phyloP scores from a whole-genome alignment of 2,329 filamentous ascomycete species.

The Colletotrichum sansevieriae region DNA sequence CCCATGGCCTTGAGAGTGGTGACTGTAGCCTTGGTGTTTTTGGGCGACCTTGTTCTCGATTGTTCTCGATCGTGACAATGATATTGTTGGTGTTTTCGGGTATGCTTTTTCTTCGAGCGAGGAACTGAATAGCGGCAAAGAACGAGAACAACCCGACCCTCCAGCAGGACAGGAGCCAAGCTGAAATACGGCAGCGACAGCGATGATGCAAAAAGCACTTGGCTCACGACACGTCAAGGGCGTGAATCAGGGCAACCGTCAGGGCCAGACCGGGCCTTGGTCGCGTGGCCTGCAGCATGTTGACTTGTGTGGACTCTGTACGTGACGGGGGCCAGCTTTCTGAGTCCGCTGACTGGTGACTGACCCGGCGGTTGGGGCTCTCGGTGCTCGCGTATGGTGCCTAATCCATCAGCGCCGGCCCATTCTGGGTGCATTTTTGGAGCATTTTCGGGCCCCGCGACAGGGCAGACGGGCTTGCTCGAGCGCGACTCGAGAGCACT shows the following conservation, averaged over 20 bases:
- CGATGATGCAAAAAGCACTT: slow-evolving; percentile 21
- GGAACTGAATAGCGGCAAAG: not conserved
- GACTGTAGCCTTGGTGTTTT: not conserved
- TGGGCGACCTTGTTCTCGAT: not conserved
- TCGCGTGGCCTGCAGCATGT: not conserved
- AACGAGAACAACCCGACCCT: not conserved
- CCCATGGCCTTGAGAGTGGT: slow-evolving; percentile 64
- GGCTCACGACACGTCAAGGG: slow-evolving; percentile 21
- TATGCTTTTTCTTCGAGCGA: not conserved
- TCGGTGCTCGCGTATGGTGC: slow-evolving; percentile 19
- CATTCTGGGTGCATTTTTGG: not conserved
- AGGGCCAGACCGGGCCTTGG: not conserved
- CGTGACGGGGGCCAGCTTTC: slow-evolving; percentile 1
- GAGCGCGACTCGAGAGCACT: not conserved
- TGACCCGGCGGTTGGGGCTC: slow-evolving; percentile 17
- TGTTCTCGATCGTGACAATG: slow-evolving; percentile 9
- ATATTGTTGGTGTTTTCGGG: not conserved
- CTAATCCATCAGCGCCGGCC: slow-evolving; percentile 1
- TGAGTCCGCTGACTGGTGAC: slow-evolving; percentile 2
- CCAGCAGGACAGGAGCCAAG: not conserved
- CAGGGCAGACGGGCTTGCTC: slow-evolving; percentile 23
- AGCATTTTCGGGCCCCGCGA: not conserved
- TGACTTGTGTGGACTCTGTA: slow-evolving; percentile 11
- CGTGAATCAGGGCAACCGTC: slow-evolving; percentile 16
- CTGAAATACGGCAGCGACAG: slow-evolving; percentile 10